Percentiles rank a stretch among this genome's conserved stretches.
These are phyloP conservation scores for Verticillium zaregamsianum DNA, from an alignment of 2,329 filamentous ascomycete species.

Conservation along the genomic window DNA sequence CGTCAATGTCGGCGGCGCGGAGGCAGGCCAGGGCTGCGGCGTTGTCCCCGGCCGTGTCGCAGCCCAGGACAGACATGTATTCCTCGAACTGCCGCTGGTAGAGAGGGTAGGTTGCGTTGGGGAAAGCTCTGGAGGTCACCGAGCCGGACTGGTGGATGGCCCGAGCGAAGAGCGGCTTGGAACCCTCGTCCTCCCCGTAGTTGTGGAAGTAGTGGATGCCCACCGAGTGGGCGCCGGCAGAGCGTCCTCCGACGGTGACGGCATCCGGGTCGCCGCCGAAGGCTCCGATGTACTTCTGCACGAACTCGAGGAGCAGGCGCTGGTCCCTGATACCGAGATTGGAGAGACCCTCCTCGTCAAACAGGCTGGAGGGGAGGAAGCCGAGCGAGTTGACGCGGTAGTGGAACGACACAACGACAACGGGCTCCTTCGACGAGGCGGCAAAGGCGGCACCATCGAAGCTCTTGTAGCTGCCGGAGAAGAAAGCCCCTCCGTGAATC, in stretches of 20 bases:
- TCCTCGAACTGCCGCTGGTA: slow-evolving; percentile 26
- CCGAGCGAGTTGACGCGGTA: slow-evolving; percentile 33
- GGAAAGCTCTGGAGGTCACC: slow-evolving; percentile 30
- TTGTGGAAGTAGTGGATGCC: slow-evolving; percentile 34
- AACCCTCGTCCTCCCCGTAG: slow-evolving; percentile 23
- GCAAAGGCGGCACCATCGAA: slow-evolving; percentile 30
- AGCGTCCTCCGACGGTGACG: slow-evolving; percentile 52
- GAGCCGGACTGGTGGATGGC: slow-evolving; percentile 33
- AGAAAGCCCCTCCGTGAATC: slow-evolving; percentile 35
- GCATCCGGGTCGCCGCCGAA: slow-evolving; percentile 50
- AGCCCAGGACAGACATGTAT: slow-evolving; percentile 22
- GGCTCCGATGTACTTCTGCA: slow-evolving; percentile 44
- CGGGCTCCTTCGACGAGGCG: slow-evolving; percentile 27
- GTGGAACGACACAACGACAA: slow-evolving; percentile 39
- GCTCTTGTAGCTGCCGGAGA: slow-evolving; percentile 24
- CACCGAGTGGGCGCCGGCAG: slow-evolving; percentile 41
- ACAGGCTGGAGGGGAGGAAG: slow-evolving; percentile 36
- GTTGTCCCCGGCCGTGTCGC: slow-evolving; percentile 19
- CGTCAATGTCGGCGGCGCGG: slow-evolving; percentile 26
- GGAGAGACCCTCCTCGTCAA: slow-evolving; percentile 29
- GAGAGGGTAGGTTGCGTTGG: slow-evolving; percentile 26
- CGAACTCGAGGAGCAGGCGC: slow-evolving; percentile 46
- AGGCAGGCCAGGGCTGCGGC: slow-evolving; percentile 32
- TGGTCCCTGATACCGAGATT: slow-evolving; percentile 54
- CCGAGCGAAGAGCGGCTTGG: slow-evolving; percentile 25